phyloP scores from a whole-genome alignment of 176 grass and related monocot genomes.

The Juncus effusus region DNA sequence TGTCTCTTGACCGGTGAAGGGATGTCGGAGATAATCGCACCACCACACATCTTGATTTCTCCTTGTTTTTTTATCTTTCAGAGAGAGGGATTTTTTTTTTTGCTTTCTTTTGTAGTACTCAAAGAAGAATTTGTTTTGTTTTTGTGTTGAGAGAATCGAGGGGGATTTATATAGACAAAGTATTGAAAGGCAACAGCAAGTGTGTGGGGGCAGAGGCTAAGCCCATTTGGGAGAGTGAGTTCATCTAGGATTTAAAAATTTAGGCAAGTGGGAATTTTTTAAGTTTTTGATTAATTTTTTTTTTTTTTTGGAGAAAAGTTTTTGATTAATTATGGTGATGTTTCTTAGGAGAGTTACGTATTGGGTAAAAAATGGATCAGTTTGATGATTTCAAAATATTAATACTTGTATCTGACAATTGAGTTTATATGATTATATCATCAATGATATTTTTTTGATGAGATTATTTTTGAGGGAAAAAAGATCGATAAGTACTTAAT shows the following conservation, averaged over 20 bases:
- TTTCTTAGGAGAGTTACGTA: neutral
- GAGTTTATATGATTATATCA: too few species aligned
- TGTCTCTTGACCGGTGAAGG: constrained; percentile 31
- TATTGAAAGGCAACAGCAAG: neutral
- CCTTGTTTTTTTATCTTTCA: neutral
- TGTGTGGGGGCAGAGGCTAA: neutral
- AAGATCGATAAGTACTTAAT: too few species aligned
- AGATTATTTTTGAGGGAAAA: too few species aligned
- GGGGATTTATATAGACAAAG: neutral
- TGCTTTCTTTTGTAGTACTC: neutral
- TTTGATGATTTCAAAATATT: neutral
- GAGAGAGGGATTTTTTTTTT: neutral
- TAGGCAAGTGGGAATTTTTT: constrained; percentile 13
- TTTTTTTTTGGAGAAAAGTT: too few species aligned
- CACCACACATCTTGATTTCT: constrained; percentile 50
- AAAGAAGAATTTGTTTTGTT: constrained; percentile 6
- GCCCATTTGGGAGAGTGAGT: neutral
- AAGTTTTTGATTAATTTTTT: neutral
- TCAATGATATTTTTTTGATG: too few species aligned
- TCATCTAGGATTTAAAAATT: constrained; percentile 12
- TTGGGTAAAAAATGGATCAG: neutral
- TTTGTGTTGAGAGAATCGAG: constrained; percentile 3
- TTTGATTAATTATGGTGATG: neutral
- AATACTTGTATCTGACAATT: neutral
- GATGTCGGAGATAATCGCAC: constrained; percentile 65